Percentiles rank a stretch among this genome's conserved stretches.
phyloP scores from a whole-genome alignment of 441 rosid species.

The Cnidoscolus chayamansa region DNA sequence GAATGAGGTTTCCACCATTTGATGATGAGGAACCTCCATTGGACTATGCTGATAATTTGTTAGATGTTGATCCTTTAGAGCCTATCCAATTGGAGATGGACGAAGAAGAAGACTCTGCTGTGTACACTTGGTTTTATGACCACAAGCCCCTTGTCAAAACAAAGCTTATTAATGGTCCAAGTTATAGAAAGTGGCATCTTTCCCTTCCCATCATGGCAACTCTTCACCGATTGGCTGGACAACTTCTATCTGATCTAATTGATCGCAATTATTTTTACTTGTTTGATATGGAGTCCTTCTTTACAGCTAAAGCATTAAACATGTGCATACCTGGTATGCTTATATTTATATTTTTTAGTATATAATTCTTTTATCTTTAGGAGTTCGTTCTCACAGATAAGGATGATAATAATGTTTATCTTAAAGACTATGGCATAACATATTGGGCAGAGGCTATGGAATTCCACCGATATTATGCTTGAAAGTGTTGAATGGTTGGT shows the following conservation, averaged over 20 bases:
- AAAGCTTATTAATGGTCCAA: conserved; percentile 96
- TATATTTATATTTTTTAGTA: not conserved
- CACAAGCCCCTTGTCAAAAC: conserved; percentile 98
- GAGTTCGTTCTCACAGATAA: too few relatives aligned
- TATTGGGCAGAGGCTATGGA: not conserved
- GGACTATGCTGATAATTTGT: conserved; percentile 94
- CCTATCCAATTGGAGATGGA: conserved; percentile 93
- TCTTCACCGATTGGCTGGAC: conserved; percentile 96
- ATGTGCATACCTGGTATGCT: conserved; percentile 93
- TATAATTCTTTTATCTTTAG: not conserved
- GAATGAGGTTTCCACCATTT: conserved; percentile 99
- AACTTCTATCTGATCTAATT: conserved; percentile 88
- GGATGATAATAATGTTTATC: not conserved
- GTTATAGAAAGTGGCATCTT: conserved; percentile 98
- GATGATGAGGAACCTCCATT: conserved; percentile 99
- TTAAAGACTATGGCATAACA: not conserved
- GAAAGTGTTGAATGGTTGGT: not conserved
- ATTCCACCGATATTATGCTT: not conserved
- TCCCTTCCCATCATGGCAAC: conserved; percentile 99
- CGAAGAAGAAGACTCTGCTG: conserved; percentile 97
- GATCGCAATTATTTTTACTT: conserved; percentile 95
- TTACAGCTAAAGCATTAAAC: conserved; percentile 95
- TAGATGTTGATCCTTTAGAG: conserved; percentile 97
- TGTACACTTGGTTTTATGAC: conserved; percentile 95
- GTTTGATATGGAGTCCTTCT: conserved; percentile 99